Percentiles rank a stretch among this genome's conserved stretches.
These are phyloP conservation scores for Mycotypha africana DNA, from an alignment of 371 early-diverging fungal species.

Conservation along the genomic window DNA sequence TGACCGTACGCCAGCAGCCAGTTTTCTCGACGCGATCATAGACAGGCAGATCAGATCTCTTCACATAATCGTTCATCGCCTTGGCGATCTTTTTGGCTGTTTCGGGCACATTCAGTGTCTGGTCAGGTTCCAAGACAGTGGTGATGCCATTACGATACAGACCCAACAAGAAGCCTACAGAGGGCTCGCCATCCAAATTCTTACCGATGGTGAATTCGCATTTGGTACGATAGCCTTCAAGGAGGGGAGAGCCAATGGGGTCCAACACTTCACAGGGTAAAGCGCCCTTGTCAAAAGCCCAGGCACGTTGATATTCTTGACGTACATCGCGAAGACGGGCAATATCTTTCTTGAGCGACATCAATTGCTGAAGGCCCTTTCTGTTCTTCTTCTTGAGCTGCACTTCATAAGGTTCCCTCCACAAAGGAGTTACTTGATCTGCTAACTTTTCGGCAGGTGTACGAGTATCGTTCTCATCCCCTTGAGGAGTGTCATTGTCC, in stretches of 20 bases:
- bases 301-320: constrained; percentile 23
- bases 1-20: constrained; percentile 64
- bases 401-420: constrained; percentile 38
- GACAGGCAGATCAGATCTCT: constrained; percentile 32
- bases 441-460: constrained; percentile 58
- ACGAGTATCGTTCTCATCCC: constrained; percentile 23
- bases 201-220: constrained; percentile 78
- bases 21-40: constrained; percentile 54
- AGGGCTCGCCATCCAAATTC: constrained; percentile 44
- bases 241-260: constrained; percentile 60
- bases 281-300: constrained; percentile 16
- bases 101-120: constrained; percentile 49
- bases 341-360: constrained; percentile 23
- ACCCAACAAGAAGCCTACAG: constrained; percentile 72
- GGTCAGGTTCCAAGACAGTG: constrained; percentile 42
- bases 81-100: constrained; percentile 48
- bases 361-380: constrained; percentile 17
- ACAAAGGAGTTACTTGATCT: constrained; percentile 72
- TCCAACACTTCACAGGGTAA: constrained; percentile 43
- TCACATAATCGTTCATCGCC: constrained; percentile 44
- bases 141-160: constrained; percentile 55
- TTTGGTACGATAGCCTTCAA: constrained; percentile 70
- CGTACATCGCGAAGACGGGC: constrained; percentile 14
- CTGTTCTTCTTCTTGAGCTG: constrained; percentile 38
- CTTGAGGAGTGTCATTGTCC: too few species aligned